Conservation (phyloP, 2,329 filamentous ascomycete species). For the Ustulina deusta region DNA sequence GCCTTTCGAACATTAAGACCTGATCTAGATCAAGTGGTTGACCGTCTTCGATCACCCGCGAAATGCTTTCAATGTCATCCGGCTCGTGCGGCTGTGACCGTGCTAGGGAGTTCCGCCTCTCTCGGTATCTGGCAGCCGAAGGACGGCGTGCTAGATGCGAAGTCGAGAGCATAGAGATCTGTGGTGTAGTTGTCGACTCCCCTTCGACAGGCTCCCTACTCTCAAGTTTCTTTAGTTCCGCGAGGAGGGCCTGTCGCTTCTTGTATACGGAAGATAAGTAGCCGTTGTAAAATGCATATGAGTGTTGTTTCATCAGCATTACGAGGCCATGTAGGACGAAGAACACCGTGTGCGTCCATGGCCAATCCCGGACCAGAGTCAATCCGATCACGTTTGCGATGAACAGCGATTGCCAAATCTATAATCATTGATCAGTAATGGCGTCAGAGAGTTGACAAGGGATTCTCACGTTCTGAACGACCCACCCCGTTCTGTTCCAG, state of each 20-base stretch:
- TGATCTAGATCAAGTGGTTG: conserved; percentile 71
- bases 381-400: conserved; percentile 72
- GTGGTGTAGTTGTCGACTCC: conserved; percentile 58
- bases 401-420: conserved; percentile 77
- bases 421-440: conserved; percentile 9
- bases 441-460: not conserved
- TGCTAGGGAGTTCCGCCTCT: conserved; percentile 57
- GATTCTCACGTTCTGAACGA: conserved; percentile 72
- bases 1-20: conserved; percentile 70
- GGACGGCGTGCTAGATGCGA: conserved; percentile 59
- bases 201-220: conserved; percentile 60
- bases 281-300: conserved; percentile 83
- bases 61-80: conserved; percentile 70
- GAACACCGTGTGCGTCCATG: conserved; percentile 74
- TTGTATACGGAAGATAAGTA: conserved; percentile 73
- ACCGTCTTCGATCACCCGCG: conserved; percentile 70
- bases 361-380: conserved; percentile 79
- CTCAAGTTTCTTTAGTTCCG: conserved; percentile 69
- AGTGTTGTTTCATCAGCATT: conserved; percentile 88
- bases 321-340: conserved; percentile 79
- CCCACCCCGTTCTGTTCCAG: conserved; percentile 78
- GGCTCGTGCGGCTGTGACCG: conserved; percentile 43
- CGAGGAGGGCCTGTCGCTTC: conserved; percentile 58
- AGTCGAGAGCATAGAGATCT: conserved; percentile 58
- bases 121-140: conserved; percentile 56